These are phyloP conservation scores for Colletotrichum sublineola DNA, from an alignment of 2,329 filamentous ascomycete species.

Conservation along the genomic window DNA sequence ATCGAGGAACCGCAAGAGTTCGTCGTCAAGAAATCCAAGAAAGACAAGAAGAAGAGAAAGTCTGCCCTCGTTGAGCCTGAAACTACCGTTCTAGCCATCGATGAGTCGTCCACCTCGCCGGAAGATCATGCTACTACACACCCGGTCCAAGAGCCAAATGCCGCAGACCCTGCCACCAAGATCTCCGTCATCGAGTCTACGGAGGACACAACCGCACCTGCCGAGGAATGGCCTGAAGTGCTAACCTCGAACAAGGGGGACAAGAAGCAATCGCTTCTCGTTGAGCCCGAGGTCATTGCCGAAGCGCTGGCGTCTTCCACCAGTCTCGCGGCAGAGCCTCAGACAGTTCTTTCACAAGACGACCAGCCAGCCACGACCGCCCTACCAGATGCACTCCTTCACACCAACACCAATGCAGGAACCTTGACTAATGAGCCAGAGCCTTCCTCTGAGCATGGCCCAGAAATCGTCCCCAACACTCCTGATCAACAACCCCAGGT, in stretches of 20 bases:
- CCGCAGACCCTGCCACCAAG: slow-evolving; percentile 3
- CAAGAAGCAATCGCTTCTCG: slow-evolving; percentile 3
- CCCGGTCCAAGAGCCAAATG: neutral
- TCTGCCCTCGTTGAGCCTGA: slow-evolving; percentile 29
- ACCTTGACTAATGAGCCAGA: neutral
- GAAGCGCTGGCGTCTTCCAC: neutral
- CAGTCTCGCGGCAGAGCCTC: neutral
- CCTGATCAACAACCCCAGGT: neutral
- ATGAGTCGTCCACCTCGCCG: neutral
- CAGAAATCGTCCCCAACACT: neutral
- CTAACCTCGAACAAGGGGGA: neutral
- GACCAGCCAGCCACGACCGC: neutral
- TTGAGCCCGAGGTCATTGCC: slow-evolving; percentile 3
- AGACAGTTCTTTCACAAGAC: neutral
- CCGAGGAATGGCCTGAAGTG: slow-evolving; percentile 3
- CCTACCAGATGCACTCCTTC: neutral
- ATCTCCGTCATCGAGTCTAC: neutral
- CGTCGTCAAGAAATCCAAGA: slow-evolving; percentile 47
- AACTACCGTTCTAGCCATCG: neutral
- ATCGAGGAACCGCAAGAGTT: slow-evolving; percentile 17
- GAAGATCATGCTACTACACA: neutral
- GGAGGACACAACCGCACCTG: neutral
- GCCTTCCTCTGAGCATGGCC: neutral
- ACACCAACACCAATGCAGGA: neutral
- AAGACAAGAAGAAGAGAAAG: slow-evolving; percentile 50